phyloP scores from a whole-genome alignment of 352 stramenopile species.

The Achlya hypogyna region DNA sequence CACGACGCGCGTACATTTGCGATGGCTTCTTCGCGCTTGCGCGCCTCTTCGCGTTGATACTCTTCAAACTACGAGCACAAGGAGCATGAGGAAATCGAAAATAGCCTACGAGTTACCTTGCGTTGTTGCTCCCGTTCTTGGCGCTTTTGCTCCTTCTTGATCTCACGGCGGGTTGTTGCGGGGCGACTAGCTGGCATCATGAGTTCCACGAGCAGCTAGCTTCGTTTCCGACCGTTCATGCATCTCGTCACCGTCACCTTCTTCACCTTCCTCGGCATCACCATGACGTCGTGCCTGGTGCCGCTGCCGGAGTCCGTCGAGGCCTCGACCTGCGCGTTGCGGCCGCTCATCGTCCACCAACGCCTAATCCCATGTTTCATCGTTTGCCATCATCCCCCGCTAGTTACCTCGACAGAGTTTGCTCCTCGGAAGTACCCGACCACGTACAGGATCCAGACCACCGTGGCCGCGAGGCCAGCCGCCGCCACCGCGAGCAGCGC shows the following conservation, averaged over 20 bases:
- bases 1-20: conserved; percentile 28
- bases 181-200: background rate
- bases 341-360: too few species aligned
- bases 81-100: background rate
- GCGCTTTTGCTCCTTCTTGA: conserved; percentile 71
- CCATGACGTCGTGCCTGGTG: too few species aligned
- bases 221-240: too few species aligned
- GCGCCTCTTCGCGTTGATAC: conserved; percentile 46
- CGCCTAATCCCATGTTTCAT: too few species aligned
- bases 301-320: too few species aligned
- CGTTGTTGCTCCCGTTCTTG: conserved; percentile 64
- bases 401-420: conserved; percentile 23
- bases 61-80: conserved; percentile 48
- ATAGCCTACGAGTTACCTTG: conserved; percentile 25
- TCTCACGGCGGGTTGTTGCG: conserved; percentile 59
- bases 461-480: conserved; percentile 36
- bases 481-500: conserved; percentile 45
- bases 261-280: too few species aligned
- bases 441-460: conserved; percentile 51
- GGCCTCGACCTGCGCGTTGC: too few species aligned
- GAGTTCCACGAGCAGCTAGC: background rate
- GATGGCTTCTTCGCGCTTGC: conserved; percentile 43
- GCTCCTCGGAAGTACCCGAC: conserved; percentile 46
- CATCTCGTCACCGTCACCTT: too few species aligned
- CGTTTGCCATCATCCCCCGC: too few species aligned